Evolutionary conservation across 2,329 filamentous ascomycete species (phyloP).

Genomic region (Tolypocladium tundrense): DNA sequence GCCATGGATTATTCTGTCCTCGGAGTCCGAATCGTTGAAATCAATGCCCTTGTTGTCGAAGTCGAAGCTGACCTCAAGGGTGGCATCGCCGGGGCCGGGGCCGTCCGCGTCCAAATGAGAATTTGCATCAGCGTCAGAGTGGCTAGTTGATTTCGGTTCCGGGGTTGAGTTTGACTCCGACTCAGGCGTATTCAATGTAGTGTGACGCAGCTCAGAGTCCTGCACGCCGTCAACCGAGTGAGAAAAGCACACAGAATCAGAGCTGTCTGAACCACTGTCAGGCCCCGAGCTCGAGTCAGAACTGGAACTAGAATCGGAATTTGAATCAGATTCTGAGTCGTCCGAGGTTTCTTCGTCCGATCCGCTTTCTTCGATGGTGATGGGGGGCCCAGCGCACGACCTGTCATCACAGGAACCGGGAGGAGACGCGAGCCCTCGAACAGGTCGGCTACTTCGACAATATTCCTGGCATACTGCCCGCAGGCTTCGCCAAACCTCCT

Average conservation of each 20-base stretch:
- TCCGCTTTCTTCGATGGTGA: not conserved
- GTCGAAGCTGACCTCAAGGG: not conserved
- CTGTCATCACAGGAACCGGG: not conserved
- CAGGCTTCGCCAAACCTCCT: constrained; percentile 4
- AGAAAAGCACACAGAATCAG: not conserved
- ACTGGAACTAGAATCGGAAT: not conserved
- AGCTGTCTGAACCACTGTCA: not conserved
- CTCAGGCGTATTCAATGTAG: not conserved
- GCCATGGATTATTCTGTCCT: not conserved
- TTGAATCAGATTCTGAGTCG: not conserved
- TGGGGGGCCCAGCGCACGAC: not conserved
- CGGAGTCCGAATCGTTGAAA: not conserved
- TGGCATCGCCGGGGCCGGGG: not conserved
- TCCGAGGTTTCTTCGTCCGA: not conserved
- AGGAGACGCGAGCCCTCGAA: not conserved
- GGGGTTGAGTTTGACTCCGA: not conserved
- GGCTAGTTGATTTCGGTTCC: too few relatives aligned
- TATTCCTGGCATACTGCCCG: not conserved
- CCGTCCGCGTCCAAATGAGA: not conserved
- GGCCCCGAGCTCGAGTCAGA: not conserved
- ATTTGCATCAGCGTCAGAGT: not conserved
- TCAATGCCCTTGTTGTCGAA: not conserved
- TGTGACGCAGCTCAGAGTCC: not conserved
- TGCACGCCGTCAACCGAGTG: not conserved
- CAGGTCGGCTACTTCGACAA: not conserved